Conservation (phyloP, 2,329 filamentous ascomycete species). For the Raffaelea arxii region DNA sequence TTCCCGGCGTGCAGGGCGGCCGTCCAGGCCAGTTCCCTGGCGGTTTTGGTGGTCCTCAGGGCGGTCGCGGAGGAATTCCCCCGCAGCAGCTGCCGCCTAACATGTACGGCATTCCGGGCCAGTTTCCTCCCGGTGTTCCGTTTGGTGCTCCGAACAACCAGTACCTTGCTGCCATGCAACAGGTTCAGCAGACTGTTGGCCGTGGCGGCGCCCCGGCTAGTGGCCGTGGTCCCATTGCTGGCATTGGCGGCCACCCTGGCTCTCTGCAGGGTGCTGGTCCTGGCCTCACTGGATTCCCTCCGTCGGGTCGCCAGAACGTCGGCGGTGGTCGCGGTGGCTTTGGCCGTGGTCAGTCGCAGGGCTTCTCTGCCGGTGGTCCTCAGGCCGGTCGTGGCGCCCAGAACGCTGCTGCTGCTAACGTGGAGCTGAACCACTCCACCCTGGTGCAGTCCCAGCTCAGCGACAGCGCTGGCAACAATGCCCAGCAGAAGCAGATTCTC, state of each 20-base stretch:
- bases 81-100: conserved; percentile 81
- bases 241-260: conserved; percentile 37
- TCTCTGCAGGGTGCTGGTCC: conserved; percentile 35
- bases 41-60: conserved; percentile 73
- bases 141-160: conserved; percentile 74
- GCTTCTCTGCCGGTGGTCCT: conserved; percentile 28
- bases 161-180: conserved; percentile 74
- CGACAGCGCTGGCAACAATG: conserved; percentile 37
- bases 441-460: conserved; percentile 50
- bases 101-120: conserved; percentile 72
- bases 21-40: conserved; percentile 75
- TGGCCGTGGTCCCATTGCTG: conserved; percentile 64
- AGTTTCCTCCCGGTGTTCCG: conserved; percentile 63
- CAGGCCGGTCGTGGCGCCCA: conserved; percentile 39
- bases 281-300: conserved; percentile 47
- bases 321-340: conserved; percentile 28
- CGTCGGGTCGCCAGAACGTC: conserved; percentile 41
- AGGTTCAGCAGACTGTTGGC: conserved; percentile 54
- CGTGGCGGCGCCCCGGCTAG: conserved; percentile 56
- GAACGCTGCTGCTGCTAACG: conserved; percentile 17
- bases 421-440: conserved; percentile 29
- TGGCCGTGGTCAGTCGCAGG: conserved; percentile 26
- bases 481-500: conserved; percentile 96
- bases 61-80: conserved; percentile 72
- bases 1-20: conserved; percentile 66